Evolutionary conservation across 1,284 basidiomycete genomes (phyloP).

Genomic region (Rugosomyces carneus): DNA sequence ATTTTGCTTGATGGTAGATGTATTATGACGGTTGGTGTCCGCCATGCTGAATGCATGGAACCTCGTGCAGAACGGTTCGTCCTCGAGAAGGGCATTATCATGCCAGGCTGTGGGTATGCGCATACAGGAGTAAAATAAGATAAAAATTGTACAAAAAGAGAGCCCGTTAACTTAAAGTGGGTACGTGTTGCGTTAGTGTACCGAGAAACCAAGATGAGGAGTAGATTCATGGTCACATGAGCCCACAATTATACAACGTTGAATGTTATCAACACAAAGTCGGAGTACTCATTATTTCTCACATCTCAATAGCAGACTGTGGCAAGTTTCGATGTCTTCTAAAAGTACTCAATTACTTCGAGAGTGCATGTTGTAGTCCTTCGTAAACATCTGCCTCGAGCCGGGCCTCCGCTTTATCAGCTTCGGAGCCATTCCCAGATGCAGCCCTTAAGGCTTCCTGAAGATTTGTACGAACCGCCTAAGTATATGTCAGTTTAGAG

Average conservation of each 20-base stretch:
- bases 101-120: slow-evolving; percentile 4
- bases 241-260: no score
- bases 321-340: not conserved
- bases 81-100: slow-evolving; percentile 10
- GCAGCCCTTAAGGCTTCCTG: slow-evolving; percentile 86
- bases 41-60: slow-evolving; percentile 10
- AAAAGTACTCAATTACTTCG: slow-evolving; percentile 52
- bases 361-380: slow-evolving; percentile 83
- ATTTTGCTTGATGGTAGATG: not conserved
- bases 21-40: not conserved
- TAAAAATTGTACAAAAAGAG: not conserved
- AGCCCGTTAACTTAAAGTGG: no score
- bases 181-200: no score
- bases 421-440: slow-evolving; percentile 80
- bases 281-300: no score
- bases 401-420: slow-evolving; percentile 90
- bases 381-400: slow-evolving; percentile 97
- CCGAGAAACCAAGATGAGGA: no score
- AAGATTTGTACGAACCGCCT: slow-evolving; percentile 89
- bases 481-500: slow-evolving; percentile 5
- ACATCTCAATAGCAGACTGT: no score
- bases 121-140: not conserved
- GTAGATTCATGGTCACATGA: no score
- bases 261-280: no score
- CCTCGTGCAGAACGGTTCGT: slow-evolving; percentile 13